Conservation (phyloP, 768 basidiomycete genomes). For the Suillus variegatus region DNA sequence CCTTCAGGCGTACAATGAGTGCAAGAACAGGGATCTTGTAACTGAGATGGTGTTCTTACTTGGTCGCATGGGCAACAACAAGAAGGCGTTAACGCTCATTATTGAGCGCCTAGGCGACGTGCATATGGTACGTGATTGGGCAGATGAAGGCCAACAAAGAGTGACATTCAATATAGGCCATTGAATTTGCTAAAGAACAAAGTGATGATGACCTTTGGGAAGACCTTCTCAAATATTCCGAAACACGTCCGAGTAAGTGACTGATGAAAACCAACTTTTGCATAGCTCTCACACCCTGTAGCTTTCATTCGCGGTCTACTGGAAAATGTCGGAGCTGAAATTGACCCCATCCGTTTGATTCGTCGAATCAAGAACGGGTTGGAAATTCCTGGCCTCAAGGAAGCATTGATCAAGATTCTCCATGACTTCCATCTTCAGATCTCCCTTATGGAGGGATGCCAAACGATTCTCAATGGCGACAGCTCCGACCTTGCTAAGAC, state of each 20-base stretch:
- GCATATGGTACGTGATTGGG: slow-evolving; percentile 57
- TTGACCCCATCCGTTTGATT: slow-evolving; percentile 92
- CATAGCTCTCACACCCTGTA: slow-evolving; percentile 27
- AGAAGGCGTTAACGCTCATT: slow-evolving; percentile 89
- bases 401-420: slow-evolving; percentile 93
- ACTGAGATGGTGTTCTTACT: slow-evolving; percentile 97
- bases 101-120: slow-evolving; percentile 96
- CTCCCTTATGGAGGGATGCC: slow-evolving; percentile 90
- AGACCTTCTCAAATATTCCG: slow-evolving; percentile 90
- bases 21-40: slow-evolving; percentile 83
- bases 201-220: slow-evolving; percentile 98
- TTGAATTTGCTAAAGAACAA: slow-evolving; percentile 98
- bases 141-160: neutral
- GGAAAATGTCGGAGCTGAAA: slow-evolving; percentile 95
- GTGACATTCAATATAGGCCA: slow-evolving; percentile 57
- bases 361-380: slow-evolving; percentile 94
- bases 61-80: slow-evolving; percentile 97
- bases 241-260: slow-evolving; percentile 79
- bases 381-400: slow-evolving; percentile 94
- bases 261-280: neutral
- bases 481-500: slow-evolving; percentile 67
- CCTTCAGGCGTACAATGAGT: slow-evolving; percentile 79
- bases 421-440: slow-evolving; percentile 96
- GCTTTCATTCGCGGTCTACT: slow-evolving; percentile 94
- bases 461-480: slow-evolving; percentile 83